Evolutionary conservation across 345 rosid genomes (phyloP).

Genomic region (Eucalyptus sp.): DNA sequence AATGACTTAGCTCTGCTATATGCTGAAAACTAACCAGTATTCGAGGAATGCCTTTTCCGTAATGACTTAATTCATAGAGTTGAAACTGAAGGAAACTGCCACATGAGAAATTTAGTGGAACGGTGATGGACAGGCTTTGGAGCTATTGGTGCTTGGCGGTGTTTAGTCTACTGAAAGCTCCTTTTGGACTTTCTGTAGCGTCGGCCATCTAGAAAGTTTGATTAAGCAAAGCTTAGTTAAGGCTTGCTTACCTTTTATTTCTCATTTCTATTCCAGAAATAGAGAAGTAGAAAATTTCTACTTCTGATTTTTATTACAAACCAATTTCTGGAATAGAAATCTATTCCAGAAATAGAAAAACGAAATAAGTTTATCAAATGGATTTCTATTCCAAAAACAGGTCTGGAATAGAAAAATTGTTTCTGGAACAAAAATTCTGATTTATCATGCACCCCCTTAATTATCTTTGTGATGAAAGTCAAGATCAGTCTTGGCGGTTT

Average conservation of each 20-base stretch:
- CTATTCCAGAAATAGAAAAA: too few relatives aligned
- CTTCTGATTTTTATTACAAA: too few relatives aligned
- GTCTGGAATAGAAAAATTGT: too few relatives aligned
- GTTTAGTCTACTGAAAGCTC: not conserved
- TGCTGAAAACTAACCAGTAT: not conserved
- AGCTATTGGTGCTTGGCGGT: not conserved
- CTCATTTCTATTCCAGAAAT: too few relatives aligned
- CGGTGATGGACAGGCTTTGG: not conserved
- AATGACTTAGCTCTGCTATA: not conserved
- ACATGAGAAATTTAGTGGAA: not conserved
- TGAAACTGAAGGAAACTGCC: not conserved
- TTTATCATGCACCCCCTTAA: not conserved
- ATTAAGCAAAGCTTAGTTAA: not conserved
- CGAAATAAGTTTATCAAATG: too few relatives aligned
- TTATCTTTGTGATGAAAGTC: not conserved
- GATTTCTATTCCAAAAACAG: too few relatives aligned
- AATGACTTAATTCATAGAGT: not conserved
- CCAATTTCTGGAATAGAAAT: too few relatives aligned
- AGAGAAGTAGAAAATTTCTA: too few relatives aligned
- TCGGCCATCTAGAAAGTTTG: not conserved
- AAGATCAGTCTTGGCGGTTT: not conserved
- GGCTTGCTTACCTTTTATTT: not conserved
- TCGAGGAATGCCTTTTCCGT: not conserved
- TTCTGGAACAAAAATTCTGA: too few relatives aligned
- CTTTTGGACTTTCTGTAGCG: not conserved